Base-by-base conservation (phyloP, 306 rosid genomes). In the Begonia masoniana region DNA sequence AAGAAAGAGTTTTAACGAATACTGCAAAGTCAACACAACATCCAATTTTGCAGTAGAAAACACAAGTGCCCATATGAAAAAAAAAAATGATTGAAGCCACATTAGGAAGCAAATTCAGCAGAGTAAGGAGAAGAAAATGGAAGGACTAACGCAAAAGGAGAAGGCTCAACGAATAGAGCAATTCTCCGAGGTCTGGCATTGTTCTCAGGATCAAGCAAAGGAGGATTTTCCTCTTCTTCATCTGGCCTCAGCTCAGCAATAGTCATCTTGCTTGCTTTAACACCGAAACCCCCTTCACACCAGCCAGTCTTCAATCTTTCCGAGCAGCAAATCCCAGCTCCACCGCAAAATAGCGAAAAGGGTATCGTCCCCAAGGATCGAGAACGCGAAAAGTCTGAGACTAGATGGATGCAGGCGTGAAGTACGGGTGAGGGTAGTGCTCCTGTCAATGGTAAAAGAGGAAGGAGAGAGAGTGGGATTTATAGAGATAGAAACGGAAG, bases 161-260 rank as follows among this genome's bases (percentile, higher is more conserved):
- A 91, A 77, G 99, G 99, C 76, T 91, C 99, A 23, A 91, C 94
- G 50, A 91, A 91, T 55, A 91, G 88, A 57, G 99, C 99, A 67
- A 91, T 91, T 58, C 99, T 73, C 47, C 96, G 88, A 66, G 99
- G 99, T 54, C 72, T 76, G 0, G 86, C 78, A 61, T 70, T 77
- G 58, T 6, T 58, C 62, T 86, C 95, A 0, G 65, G 23, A 15
- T 82, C 95, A 64, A 81, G 50, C 75, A 86, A 59, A 57, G 92
- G 84, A 61, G 96, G 94, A 47, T 61, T 60, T 36, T 74, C 93
- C 65, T 79, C 82, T 13, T 75, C 78, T 10, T 13, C 54, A 10
- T 62, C 62, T 47, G 67, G 61, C 47, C 60, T 68, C 21, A 81
- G 67, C 43, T 79, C 86, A 1, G 80, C 55, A 15, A 82, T 63